phyloP scores from a whole-genome alignment of 371 early-diverging fungal genomes.

The Mortierella sp. region DNA sequence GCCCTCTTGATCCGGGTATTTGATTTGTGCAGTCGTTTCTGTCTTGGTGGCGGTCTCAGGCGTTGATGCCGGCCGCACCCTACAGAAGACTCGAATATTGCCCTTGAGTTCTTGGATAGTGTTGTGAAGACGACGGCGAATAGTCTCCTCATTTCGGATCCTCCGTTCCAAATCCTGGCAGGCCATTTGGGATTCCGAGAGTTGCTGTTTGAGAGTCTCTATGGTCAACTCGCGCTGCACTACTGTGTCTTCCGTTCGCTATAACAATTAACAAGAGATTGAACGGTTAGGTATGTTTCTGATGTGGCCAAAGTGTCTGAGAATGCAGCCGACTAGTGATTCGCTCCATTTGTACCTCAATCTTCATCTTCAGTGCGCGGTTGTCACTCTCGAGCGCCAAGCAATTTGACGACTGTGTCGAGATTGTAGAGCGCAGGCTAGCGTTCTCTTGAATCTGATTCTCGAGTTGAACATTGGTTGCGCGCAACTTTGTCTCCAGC shows the following conservation, averaged over 20 bases:
- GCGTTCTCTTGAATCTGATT: slow-evolving; percentile 48
- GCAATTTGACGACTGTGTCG: slow-evolving; percentile 59
- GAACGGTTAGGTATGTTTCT: too few species aligned
- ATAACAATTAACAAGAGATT: neutral
- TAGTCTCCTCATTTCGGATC: slow-evolving; percentile 79
- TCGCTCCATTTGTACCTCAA: slow-evolving; percentile 53
- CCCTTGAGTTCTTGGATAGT: slow-evolving; percentile 97
- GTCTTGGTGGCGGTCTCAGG: slow-evolving; percentile 23
- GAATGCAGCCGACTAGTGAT: too few species aligned
- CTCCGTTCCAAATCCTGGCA: slow-evolving; percentile 68
- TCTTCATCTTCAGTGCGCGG: slow-evolving; percentile 55
- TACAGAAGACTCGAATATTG: slow-evolving; percentile 97
- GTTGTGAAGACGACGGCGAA: slow-evolving; percentile 88
- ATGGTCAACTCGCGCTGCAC: slow-evolving; percentile 60
- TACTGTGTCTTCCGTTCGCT: slow-evolving; percentile 60
- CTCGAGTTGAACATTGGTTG: slow-evolving; percentile 30
- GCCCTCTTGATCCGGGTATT: slow-evolving; percentile 61
- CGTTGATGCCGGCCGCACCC: slow-evolving; percentile 83
- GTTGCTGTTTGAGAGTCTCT: slow-evolving; percentile 56
- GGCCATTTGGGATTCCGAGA: slow-evolving; percentile 48
- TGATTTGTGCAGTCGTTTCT: slow-evolving; percentile 43
- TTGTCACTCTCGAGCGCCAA: slow-evolving; percentile 60
- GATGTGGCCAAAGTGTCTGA: too few species aligned
- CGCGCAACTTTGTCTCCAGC: slow-evolving; percentile 43
- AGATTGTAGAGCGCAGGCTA: slow-evolving; percentile 57